Evolutionary conservation across 139 green algal genomes (phyloP).

Genomic region (Tetradesmus lagerheimii): DNA sequence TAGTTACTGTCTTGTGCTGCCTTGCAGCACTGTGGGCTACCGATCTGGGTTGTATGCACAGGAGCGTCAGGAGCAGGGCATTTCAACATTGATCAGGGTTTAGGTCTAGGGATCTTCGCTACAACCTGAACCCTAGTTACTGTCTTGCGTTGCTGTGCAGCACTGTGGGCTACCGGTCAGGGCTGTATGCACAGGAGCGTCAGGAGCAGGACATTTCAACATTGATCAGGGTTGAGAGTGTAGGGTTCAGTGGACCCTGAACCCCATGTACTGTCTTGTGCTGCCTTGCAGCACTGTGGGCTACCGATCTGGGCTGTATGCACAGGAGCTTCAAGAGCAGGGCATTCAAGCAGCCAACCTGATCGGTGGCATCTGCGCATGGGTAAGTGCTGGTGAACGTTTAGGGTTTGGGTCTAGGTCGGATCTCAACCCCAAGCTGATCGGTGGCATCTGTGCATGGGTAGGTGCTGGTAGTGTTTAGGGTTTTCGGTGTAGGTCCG

Average conservation of each 20-base stretch:
- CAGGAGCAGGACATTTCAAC: no score
- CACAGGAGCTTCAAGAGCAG: background rate
- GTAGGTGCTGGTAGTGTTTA: background rate
- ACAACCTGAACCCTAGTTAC: background rate
- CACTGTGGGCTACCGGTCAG: background rate
- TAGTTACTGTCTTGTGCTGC: background rate
- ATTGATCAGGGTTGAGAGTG: no score
- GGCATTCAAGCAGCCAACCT: constrained; percentile 28
- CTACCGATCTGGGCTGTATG: constrained; percentile 1
- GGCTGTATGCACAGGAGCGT: background rate
- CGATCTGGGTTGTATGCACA: background rate
- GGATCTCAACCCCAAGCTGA: background rate
- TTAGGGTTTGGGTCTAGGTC: no score
- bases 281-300: constrained; percentile 40
- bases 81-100: no score
- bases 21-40: no score
- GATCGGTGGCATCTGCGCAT: constrained; percentile 30
- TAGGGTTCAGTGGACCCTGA: no score
- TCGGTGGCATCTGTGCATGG: constrained; percentile 37
- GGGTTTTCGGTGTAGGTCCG: no score
- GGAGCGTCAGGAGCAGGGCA: no score
- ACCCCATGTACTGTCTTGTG: background rate
- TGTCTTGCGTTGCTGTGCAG: background rate
- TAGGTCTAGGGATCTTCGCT: no score
- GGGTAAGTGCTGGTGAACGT: constrained; percentile 3